Evolutionary conservation across 805 yeast species (phyloP).

Genomic region (Nakazawaea peltata): DNA sequence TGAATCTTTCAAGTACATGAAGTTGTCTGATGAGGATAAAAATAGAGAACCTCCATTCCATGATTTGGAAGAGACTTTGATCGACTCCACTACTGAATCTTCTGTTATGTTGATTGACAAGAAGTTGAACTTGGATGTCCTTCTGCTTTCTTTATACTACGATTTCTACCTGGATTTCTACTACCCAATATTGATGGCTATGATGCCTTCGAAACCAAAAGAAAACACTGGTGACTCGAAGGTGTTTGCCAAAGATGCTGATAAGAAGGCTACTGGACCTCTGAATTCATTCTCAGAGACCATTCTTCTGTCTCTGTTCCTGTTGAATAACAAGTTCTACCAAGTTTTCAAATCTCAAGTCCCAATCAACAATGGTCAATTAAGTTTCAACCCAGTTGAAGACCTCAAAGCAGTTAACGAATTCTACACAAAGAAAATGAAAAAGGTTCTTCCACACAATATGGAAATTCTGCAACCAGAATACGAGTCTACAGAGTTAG

Average conservation of each 20-base stretch:
- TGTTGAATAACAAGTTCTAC: constrained; percentile 4
- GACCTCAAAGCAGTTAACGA: constrained; percentile 2
- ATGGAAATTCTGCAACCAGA: background rate
- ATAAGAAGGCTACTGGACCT: background rate
- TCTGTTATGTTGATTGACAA: constrained; percentile 7
- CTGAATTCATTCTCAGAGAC: constrained; percentile 5
- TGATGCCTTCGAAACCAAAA: background rate
- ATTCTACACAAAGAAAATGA: constrained; percentile 1
- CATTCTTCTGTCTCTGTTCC: constrained; percentile 4
- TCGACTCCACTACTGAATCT: constrained; percentile 10
- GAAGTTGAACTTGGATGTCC: constrained; percentile 2
- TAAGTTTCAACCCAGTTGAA: constrained; percentile 3
- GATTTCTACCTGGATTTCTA: constrained; percentile 3
- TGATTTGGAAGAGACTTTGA: constrained; percentile 8
- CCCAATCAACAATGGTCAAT: constrained; percentile 3
- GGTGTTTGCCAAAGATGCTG: background rate
- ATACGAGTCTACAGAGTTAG: background rate
- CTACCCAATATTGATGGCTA: constrained; percentile 4
- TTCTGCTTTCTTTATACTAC: constrained; percentile 8
- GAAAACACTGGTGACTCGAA: background rate
- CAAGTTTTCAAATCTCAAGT: constrained; percentile 5
- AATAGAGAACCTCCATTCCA: constrained; percentile 5
- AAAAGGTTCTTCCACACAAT: constrained; percentile 1
- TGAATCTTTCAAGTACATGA: constrained; percentile 7
- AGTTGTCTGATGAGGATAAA: background rate